Evolutionary conservation across 306 rosid species (phyloP), one percentile per base, ranked within the genome.

Genomic region (Sesbania bispinosa): DNA sequence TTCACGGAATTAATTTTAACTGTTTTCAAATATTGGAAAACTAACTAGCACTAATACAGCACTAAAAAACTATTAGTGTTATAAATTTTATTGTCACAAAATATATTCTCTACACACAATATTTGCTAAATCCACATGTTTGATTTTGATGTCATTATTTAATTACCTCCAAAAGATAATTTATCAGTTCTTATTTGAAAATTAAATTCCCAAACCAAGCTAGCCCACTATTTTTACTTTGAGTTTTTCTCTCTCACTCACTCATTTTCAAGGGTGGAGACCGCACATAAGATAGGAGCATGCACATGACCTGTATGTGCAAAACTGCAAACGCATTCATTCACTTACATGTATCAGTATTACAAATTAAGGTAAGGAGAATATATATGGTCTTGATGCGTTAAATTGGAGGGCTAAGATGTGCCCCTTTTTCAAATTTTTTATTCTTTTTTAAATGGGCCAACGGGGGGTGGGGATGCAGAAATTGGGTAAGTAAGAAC

Each of bases 231-330:
- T 62, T 11, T 13, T 47, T 20, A 5, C 16, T 72, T 46, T 10
- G 20, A 46, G 48, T 70, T 70, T 15, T 5, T 52, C 39, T 29
- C 27, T 0, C 67, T n/a, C n/a, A n/a, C n/a, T n/a, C n/a, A n/a
- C 70, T 77, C 74, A 60, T 77, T 77, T 47, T 77, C 81, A 77
- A 68, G 8, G 43, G 80, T 76, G 69, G 79, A 45, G 38, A 3
- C 38, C 27, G 19, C 45, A 11, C 21, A 36, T 47, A 59, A 69
- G 58, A 35, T 45, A 55, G 36, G 69, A 69, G 62, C 43, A 63
- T 27, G 42, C 16, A 65, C 51, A 72, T 38, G 36, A 32, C 58
- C 21, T 21, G 26, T 47, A 67, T 71, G 67, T 71, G 33, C 75
- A 60, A 65, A 77, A 61, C 77, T 48, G 76, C 55, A 67, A 68